These are phyloP conservation scores for Didymella segeticola DNA, from an alignment of 2,329 filamentous ascomycete genomes.

Conservation along the genomic window DNA sequence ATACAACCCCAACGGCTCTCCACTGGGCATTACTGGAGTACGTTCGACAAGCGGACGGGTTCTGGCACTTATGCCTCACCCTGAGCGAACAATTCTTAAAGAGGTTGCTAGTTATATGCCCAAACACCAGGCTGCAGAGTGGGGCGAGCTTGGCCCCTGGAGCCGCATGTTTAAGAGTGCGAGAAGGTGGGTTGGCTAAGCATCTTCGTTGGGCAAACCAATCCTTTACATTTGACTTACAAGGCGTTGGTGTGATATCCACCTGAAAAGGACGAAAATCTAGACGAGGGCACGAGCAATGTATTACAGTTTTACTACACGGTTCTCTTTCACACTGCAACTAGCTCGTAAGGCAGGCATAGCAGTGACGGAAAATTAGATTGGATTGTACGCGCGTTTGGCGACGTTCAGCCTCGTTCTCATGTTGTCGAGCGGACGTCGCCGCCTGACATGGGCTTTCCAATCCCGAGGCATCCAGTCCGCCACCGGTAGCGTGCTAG, in stretches of 20 bases:
- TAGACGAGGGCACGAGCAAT: conserved; percentile 1
- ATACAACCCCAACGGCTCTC: conserved; percentile 87
- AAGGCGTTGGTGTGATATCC: conserved; percentile 17
- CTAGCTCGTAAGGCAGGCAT: no score
- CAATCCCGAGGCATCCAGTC: no score
- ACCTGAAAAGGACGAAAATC: conserved; percentile 16
- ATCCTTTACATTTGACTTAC: conserved; percentile 6
- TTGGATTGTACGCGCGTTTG: no score
- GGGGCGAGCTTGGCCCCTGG: conserved; percentile 87
- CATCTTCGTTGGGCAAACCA: background rate
- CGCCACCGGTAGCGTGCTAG: no score
- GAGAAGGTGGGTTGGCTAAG: conserved; percentile 80
- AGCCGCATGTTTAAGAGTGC: conserved; percentile 85
- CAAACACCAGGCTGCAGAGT: conserved; percentile 64
- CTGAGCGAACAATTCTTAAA: conserved; percentile 84
- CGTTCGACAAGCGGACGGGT: conserved; percentile 79
- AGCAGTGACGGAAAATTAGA: no score
- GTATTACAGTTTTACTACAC: no score
- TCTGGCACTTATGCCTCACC: conserved; percentile 91
- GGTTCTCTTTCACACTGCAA: no score
- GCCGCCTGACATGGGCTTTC: no score
- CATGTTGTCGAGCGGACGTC: no score
- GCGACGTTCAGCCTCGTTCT: no score
- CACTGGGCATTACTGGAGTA: conserved; percentile 80
- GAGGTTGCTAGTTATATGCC: conserved; percentile 80